Conservation (phyloP, 306 rosid species). For the Quercus robur region DNA sequence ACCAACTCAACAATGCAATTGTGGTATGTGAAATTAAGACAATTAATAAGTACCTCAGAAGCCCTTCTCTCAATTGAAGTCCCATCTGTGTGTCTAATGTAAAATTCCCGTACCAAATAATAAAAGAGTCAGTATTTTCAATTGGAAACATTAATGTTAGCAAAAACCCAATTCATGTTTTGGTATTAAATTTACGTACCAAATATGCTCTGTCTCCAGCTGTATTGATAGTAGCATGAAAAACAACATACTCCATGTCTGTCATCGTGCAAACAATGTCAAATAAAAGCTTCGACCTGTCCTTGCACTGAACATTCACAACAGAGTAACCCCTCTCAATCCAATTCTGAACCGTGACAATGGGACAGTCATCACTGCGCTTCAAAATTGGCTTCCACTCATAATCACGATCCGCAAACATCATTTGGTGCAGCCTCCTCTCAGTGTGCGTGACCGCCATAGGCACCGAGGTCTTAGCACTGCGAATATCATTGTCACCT, state of each 20-base stretch:
- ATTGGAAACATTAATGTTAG: background rate
- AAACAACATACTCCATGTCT: conserved; percentile 88
- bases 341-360: conserved; percentile 80
- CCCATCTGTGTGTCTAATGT: conserved; percentile 82
- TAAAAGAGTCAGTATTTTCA: background rate
- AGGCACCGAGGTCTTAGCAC: conserved; percentile 75
- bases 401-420: conserved; percentile 82
- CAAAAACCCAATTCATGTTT: background rate
- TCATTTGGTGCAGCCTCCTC: conserved; percentile 93
- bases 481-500: conserved; percentile 78
- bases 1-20: too few species aligned
- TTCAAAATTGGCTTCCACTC: conserved; percentile 65
- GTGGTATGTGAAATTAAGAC: background rate
- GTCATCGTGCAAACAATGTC: conserved; percentile 86
- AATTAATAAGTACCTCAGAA: conserved; percentile 62
- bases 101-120: conserved; percentile 61
- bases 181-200: conserved; percentile 37
- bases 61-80: conserved; percentile 81
- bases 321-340: conserved; percentile 76
- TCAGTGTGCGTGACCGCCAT: conserved; percentile 65
- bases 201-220: conserved; percentile 49
- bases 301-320: conserved; percentile 84
- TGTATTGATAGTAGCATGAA: conserved; percentile 80
- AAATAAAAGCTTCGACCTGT: conserved; percentile 67
- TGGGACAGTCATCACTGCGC: conserved; percentile 34